phyloP scores from a whole-genome alignment of 768 basidiomycete genomes.

The Boletus rex-veris region DNA sequence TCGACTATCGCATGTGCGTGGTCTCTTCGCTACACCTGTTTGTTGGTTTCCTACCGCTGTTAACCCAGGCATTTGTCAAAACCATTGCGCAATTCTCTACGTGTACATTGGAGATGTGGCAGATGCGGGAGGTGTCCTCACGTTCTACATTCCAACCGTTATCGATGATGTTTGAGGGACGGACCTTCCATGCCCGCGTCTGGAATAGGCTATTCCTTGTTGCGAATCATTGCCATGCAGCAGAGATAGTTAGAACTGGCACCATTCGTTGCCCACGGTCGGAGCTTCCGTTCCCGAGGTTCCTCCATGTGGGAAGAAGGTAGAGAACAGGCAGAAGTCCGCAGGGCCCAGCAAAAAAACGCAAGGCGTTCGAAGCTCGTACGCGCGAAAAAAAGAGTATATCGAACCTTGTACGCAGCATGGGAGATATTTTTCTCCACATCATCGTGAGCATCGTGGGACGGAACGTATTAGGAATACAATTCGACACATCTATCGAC shows the following conservation, averaged over 20 bases:
- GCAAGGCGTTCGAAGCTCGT: constrained; percentile 43
- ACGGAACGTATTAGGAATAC: constrained; percentile 1
- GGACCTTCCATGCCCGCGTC: neutral
- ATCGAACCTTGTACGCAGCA: too few species aligned
- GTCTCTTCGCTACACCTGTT: neutral
- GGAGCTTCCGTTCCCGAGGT: too few species aligned
- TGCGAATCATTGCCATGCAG: neutral
- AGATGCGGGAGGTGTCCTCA: constrained; percentile 79
- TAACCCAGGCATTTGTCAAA: constrained; percentile 67
- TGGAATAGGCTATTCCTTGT: neutral
- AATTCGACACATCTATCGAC: constrained; percentile 5
- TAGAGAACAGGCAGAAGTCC: constrained; percentile 50
- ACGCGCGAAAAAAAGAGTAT: constrained; percentile 39
- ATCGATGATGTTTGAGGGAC: constrained; percentile 48
- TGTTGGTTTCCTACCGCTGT: neutral
- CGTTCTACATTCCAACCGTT: constrained; percentile 83
- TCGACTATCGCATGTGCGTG: constrained; percentile 81
- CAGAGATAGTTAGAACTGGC: neutral
- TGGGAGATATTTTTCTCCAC: too few species aligned
- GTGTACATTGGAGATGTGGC: constrained; percentile 82
- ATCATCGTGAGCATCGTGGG: too few species aligned
- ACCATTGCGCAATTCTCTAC: constrained; percentile 83
- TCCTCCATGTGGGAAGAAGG: constrained; percentile 32
- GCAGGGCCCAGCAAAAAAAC: constrained; percentile 43
- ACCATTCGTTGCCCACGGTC: too few species aligned